A percentile compares a stretch with the other conserved stretches of the same genome.
Evolutionary conservation across 2,329 filamentous ascomycete species (phyloP).

Genomic region (Sarocladium kiliense): DNA sequence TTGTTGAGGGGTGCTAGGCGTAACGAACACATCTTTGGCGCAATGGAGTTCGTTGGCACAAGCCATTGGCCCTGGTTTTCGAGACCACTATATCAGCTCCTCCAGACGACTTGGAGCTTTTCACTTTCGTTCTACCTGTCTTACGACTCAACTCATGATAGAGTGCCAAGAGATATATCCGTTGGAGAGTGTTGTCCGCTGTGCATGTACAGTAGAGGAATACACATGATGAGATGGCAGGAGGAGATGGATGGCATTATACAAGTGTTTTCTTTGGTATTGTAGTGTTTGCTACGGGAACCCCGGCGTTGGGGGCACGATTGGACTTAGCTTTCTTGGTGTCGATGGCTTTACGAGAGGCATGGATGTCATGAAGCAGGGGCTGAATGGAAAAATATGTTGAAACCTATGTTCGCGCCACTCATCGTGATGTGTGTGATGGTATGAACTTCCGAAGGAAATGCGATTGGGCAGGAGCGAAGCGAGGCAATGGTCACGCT

Average conservation of each 20-base stretch:
- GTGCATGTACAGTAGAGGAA: background rate
- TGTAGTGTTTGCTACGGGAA: too few relatives aligned
- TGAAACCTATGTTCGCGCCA: too few relatives aligned
- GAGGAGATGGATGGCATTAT: background rate
- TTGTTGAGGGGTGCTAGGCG: background rate
- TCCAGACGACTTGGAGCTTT: background rate
- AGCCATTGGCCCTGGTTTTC: background rate
- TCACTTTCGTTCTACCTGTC: background rate
- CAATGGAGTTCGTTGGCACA: conserved; percentile 1
- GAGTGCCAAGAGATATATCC: background rate
- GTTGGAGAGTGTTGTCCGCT: background rate
- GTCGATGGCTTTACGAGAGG: too few relatives aligned
- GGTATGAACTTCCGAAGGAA: too few relatives aligned
- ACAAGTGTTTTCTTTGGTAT: too few relatives aligned
- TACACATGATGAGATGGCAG: background rate
- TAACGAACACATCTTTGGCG: conserved; percentile 2
- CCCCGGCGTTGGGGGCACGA: too few relatives aligned
- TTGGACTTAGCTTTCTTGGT: too few relatives aligned
- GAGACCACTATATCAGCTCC: background rate
- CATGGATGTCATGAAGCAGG: too few relatives aligned
- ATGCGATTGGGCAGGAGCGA: too few relatives aligned
- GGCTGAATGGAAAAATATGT: too few relatives aligned
- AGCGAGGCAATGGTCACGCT: too few relatives aligned
- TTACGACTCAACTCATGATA: background rate
- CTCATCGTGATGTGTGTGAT: too few relatives aligned